Percentiles rank a stretch among this genome's conserved stretches.
Evolutionary conservation across 257 asterid species (phyloP).

Genomic region (Paulownia fortunei): DNA sequence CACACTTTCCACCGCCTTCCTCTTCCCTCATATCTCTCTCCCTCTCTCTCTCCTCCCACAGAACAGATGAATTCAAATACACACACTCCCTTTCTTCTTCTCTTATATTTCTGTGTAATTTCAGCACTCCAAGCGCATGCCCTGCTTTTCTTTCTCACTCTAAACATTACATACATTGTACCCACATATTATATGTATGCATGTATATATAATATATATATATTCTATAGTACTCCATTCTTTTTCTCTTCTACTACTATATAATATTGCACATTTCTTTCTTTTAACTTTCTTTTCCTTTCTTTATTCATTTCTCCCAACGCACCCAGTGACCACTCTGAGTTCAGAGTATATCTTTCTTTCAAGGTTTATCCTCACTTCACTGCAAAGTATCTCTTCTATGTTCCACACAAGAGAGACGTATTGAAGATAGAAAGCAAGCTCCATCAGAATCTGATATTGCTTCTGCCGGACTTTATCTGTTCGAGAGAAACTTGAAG

Average conservation of each 20-base stretch:
- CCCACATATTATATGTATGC: neutral
- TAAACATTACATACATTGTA: neutral
- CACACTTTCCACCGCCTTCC: conserved; percentile 31
- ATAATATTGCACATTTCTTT: neutral
- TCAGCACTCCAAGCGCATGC: neutral
- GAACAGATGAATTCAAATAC: neutral
- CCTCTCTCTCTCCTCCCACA: neutral
- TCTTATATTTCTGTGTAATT: neutral
- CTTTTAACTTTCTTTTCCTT: conserved; percentile 16
- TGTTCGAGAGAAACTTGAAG: neutral
- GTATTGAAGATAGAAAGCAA: neutral
- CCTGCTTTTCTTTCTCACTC: neutral
- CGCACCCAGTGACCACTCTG: neutral
- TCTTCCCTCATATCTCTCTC: neutral
- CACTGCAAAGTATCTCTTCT: conserved; percentile 30
- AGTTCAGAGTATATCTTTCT: neutral
- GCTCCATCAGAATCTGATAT: conserved; percentile 1
- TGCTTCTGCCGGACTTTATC: conserved; percentile 24
- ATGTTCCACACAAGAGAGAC: neutral
- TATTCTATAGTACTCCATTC: neutral
- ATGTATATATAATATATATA: neutral
- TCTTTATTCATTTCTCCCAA: conserved; percentile 14
- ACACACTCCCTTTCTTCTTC: neutral
- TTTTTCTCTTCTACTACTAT: neutral
- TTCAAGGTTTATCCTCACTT: conserved; percentile 25